phyloP scores from a whole-genome alignment of 176 grass and related monocot species.

The Triticum monococcum region DNA sequence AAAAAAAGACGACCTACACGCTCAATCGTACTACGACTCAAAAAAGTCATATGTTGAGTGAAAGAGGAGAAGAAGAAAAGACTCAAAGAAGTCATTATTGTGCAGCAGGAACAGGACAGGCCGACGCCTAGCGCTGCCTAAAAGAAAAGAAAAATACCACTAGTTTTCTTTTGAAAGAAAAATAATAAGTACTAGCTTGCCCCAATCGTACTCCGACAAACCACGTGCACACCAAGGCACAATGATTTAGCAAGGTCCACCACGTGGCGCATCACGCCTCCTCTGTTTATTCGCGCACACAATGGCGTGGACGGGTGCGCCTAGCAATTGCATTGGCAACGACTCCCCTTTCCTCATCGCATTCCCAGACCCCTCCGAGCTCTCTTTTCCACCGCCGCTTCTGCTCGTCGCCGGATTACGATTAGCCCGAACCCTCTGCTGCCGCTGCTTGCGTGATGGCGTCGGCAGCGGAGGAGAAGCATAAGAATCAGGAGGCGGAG shows the following conservation, averaged over 20 bases:
- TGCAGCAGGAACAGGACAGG: too few relatives aligned
- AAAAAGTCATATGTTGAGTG: too few relatives aligned
- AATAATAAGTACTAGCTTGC: too few relatives aligned
- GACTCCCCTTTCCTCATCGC: background rate
- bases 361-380: background rate
- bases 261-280: background rate
- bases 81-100: too few relatives aligned
- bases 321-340: background rate
- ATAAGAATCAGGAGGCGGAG: background rate
- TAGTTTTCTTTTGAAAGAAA: too few relatives aligned
- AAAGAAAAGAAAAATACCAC: too few relatives aligned
- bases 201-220: background rate
- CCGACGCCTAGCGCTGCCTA: too few relatives aligned
- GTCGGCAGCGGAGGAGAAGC: background rate
- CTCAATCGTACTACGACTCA: too few relatives aligned
- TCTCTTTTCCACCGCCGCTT: background rate
- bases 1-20: too few relatives aligned
- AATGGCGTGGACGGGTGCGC: background rate
- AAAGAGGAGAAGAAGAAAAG: too few relatives aligned
- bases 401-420: background rate
- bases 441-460: background rate
- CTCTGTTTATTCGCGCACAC: background rate
- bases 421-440: background rate
- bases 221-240: background rate
- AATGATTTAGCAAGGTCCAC: conserved; percentile 36